Evolutionary conservation across 306 rosid species (phyloP).

Genomic region (Quercus robur): DNA sequence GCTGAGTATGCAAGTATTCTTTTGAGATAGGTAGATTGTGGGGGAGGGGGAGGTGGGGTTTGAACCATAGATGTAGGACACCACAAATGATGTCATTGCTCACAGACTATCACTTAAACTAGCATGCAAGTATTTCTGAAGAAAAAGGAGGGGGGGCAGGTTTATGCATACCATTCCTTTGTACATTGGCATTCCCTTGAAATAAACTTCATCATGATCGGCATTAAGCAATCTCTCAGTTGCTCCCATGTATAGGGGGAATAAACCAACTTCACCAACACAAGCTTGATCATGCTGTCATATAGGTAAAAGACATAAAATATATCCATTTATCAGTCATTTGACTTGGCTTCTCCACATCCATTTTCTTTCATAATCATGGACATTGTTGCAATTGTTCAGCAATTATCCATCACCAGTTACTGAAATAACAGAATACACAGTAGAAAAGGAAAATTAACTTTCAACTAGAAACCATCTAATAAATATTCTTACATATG

Average conservation of each 20-base stretch:
- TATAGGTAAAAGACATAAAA: conserved; percentile 26
- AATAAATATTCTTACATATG: conserved; percentile 44
- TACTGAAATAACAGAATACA: conserved; percentile 1
- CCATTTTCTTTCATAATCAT: not conserved
- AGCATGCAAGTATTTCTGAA: too few species aligned
- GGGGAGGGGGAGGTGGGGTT: too few species aligned
- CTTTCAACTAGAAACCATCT: not conserved
- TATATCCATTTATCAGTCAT: not conserved
- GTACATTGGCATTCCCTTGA: conserved; percentile 74
- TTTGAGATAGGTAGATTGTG: not conserved
- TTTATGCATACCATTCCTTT: conserved; percentile 54
- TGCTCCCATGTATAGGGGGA: conserved; percentile 62
- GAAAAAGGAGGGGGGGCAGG: too few species aligned
- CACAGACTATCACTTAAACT: too few species aligned
- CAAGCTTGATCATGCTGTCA: conserved; percentile 69
- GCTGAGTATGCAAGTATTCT: not conserved
- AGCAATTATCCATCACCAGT: not conserved
- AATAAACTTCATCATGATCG: conserved; percentile 70
- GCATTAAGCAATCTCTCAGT: conserved; percentile 70
- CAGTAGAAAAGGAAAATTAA: not conserved
- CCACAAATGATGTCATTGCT: too few species aligned
- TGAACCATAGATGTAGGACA: too few species aligned
- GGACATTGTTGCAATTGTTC: not conserved
- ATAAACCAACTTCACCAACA: conserved; percentile 75
- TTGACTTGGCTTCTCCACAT: not conserved